Percentiles rank a stretch among this genome's conserved stretches.
Conservation (phyloP, 192 early-diverging fungal species). For the Obelidium mucronatum region DNA sequence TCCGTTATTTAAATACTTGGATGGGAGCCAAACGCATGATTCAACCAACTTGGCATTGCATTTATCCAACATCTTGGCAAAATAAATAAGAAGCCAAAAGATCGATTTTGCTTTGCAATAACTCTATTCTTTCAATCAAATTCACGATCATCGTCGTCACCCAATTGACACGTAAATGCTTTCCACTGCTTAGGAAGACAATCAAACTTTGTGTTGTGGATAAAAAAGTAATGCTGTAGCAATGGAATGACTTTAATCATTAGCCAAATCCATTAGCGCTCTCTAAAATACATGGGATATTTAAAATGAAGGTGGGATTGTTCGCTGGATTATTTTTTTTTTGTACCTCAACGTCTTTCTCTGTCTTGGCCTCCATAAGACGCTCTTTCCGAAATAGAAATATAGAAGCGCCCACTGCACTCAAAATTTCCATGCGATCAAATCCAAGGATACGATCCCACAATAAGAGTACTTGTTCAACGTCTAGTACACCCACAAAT, state of each 20-base stretch:
- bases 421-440: constrained; percentile 47
- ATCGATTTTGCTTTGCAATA: too few relatives aligned
- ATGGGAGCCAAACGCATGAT: too few relatives aligned
- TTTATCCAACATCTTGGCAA: too few relatives aligned
- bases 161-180: neutral
- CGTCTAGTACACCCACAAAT: constrained; percentile 62
- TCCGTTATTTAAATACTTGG: too few relatives aligned
- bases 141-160: neutral
- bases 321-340: too few relatives aligned
- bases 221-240: constrained; percentile 45
- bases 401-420: constrained; percentile 48
- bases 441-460: constrained; percentile 66
- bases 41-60: too few relatives aligned
- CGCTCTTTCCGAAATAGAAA: constrained; percentile 51
- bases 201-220: neutral
- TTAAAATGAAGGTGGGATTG: neutral
- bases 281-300: neutral
- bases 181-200: neutral
- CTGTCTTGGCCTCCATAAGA: constrained; percentile 38
- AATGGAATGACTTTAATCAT: constrained; percentile 49
- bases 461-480: constrained; percentile 60
- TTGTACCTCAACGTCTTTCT: constrained; percentile 55
- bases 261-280: constrained; percentile 43
- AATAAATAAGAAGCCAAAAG: too few relatives aligned
- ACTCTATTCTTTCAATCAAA: neutral